phyloP scores from a whole-genome alignment of 1,284 basidiomycete genomes.

The Fistulinella cinereoalba region DNA sequence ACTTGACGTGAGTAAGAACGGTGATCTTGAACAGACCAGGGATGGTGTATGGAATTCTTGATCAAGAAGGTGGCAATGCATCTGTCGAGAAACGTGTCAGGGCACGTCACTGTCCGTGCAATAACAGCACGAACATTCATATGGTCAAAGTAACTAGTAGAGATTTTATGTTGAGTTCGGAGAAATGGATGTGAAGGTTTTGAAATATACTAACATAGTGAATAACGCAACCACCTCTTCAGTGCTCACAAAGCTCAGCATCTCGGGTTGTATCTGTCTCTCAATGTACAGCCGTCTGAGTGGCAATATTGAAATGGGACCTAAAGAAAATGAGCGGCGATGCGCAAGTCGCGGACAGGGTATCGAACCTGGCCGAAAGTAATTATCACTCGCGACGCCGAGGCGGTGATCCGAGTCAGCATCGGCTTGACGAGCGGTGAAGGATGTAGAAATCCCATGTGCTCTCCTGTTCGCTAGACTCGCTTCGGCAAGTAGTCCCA shows the following conservation, averaged over 20 bases:
- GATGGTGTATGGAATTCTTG: constrained; percentile 88
- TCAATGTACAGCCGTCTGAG: constrained; percentile 87
- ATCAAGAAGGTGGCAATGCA: constrained; percentile 75
- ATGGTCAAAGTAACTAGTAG: constrained; percentile 67
- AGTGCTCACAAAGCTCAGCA: constrained; percentile 78
- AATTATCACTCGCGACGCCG: constrained; percentile 87
- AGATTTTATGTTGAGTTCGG: constrained; percentile 13
- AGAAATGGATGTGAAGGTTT: constrained; percentile 11
- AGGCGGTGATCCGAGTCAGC: constrained; percentile 46
- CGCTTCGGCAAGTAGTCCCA: constrained; percentile 89
- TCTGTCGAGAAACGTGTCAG: constrained; percentile 39
- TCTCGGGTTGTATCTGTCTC: constrained; percentile 85
- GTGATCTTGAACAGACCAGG: constrained; percentile 87
- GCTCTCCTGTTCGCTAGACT: constrained; percentile 82
- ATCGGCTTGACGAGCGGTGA: constrained; percentile 39
- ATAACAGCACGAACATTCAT: constrained; percentile 56
- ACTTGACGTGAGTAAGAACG: constrained; percentile 92
- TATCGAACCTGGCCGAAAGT: constrained; percentile 86
- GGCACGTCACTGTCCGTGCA: too few relatives aligned
- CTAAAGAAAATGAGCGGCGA: constrained; percentile 27
- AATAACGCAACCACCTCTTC: constrained; percentile 90
- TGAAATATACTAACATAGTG: constrained; percentile 65
- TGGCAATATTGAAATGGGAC: constrained; percentile 84
- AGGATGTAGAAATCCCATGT: constrained; percentile 38
- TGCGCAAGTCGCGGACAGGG: neutral